These are phyloP conservation scores for Solanum microdontum DNA, from an alignment of 257 asterid genomes.

Conservation along the genomic window DNA sequence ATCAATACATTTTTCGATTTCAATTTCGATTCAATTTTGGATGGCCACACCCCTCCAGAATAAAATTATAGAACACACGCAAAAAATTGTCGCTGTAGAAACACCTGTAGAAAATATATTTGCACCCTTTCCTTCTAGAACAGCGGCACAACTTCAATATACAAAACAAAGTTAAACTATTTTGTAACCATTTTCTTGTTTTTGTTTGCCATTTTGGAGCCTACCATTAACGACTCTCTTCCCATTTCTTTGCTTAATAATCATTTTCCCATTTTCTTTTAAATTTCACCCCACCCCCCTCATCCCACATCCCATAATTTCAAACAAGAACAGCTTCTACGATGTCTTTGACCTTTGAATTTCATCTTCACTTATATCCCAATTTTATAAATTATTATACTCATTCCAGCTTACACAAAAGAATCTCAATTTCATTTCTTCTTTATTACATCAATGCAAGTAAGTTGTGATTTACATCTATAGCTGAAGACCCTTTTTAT, in stretches of 20 bases:
- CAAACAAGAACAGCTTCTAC: constrained; percentile 1
- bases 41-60: background rate
- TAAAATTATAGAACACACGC: background rate
- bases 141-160: background rate
- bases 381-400: constrained; percentile 3
- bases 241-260: background rate
- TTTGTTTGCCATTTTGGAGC: constrained; percentile 8
- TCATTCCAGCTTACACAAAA: constrained; percentile 12
- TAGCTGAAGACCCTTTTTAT: background rate
- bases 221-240: constrained; percentile 26
- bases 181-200: background rate
- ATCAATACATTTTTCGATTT: no score
- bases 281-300: constrained; percentile 16
- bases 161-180: background rate
- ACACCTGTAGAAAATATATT: background rate
- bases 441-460: constrained; percentile 4
- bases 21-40: background rate
- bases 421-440: constrained; percentile 14
- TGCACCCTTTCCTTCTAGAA: background rate
- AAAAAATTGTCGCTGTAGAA: background rate
- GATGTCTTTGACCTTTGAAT: constrained; percentile 51
- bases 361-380: constrained; percentile 4
- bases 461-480: constrained; percentile 1
- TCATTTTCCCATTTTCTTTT: constrained; percentile 34
- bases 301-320: background rate